These are phyloP conservation scores for Calycina marina DNA, from an alignment of 2,329 filamentous ascomycete genomes.

Conservation along the genomic window DNA sequence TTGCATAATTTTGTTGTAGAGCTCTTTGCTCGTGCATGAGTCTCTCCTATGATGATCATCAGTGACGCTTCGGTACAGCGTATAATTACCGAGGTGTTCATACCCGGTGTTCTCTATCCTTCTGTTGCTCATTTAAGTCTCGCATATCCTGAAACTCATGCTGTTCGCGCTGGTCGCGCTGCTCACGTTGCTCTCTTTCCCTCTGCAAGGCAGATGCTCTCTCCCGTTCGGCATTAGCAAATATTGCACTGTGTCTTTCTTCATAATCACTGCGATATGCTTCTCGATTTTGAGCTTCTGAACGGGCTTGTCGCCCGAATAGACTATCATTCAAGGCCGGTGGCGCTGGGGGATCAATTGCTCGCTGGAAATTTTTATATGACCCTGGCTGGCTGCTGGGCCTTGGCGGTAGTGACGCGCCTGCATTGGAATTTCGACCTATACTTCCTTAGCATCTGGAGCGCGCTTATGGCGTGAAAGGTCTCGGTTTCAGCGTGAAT, in stretches of 20 bases:
- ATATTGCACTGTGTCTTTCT: constrained; percentile 23
- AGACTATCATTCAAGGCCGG: constrained; percentile 2
- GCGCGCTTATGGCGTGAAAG: no score
- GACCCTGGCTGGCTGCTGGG: constrained; percentile 21
- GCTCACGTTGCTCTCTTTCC: constrained; percentile 3
- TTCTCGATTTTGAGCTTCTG: constrained; percentile 23
- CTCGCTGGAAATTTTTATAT: constrained; percentile 19
- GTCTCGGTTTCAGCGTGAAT: no score
- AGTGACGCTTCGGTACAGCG: no score
- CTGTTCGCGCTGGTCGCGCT: constrained; percentile 5
- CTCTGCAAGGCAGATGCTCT: constrained; percentile 12
- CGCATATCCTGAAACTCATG: constrained; percentile 18
- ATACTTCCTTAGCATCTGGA: no score
- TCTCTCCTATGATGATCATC: no score
- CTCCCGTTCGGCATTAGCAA: constrained; percentile 39
- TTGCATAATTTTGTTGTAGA: constrained; percentile 10
- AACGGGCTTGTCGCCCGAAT: constrained; percentile 2
- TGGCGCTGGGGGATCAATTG: constrained; percentile 2
- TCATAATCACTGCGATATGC: constrained; percentile 16
- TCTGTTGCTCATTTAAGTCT: constrained; percentile 18
- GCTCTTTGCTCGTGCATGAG: constrained; percentile 16
- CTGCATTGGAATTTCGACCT: constrained; percentile 17
- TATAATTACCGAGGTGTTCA: no score
- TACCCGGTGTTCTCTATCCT: constrained; percentile 24
- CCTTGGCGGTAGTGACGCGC: constrained; percentile 16